A percentile compares a stretch with the other conserved stretches of the same genome.
These are phyloP conservation scores for Brassica balearica DNA, from an alignment of 441 rosid genomes.

Conservation along the genomic window DNA sequence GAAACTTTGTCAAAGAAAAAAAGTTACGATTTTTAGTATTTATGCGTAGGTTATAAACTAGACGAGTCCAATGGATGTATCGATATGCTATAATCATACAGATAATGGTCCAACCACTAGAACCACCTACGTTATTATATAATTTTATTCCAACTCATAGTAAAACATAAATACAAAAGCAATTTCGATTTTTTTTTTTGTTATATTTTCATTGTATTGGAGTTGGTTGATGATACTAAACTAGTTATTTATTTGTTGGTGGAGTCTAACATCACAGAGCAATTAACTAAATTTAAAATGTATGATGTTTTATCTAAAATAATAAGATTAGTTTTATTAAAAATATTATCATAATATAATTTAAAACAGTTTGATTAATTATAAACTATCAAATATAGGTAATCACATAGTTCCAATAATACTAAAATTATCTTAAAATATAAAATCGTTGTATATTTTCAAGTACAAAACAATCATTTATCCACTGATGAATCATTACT, in stretches of 20 bases:
- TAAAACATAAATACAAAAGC: slow-evolving; percentile 4
- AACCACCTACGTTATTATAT: slow-evolving; percentile 33
- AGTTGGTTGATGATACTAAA: slow-evolving; percentile 32
- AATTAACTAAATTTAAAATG: not conserved
- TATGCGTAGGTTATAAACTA: not conserved
- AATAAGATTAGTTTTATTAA: not conserved
- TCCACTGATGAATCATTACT: not conserved
- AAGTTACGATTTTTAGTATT: slow-evolving; percentile 10
- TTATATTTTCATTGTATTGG: slow-evolving; percentile 22
- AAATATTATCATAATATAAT: not conserved
- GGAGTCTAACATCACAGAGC: slow-evolving; percentile 34
- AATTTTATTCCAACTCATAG: slow-evolving; percentile 3
- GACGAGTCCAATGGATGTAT: not conserved
- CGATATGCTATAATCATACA: not conserved
- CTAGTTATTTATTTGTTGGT: slow-evolving; percentile 20
- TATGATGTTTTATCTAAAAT: not conserved
- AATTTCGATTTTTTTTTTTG: not conserved
- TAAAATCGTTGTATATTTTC: not conserved
- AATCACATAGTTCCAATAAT: not conserved
- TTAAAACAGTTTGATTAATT: not conserved
- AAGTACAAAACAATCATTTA: not conserved
- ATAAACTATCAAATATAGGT: not conserved
- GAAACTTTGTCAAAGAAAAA: slow-evolving; percentile 23
- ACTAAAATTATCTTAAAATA: not conserved
- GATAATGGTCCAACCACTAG: slow-evolving; percentile 37